Conservation (phyloP, 495 filamentous ascomycete species). For the Daldinia loculata region DNA sequence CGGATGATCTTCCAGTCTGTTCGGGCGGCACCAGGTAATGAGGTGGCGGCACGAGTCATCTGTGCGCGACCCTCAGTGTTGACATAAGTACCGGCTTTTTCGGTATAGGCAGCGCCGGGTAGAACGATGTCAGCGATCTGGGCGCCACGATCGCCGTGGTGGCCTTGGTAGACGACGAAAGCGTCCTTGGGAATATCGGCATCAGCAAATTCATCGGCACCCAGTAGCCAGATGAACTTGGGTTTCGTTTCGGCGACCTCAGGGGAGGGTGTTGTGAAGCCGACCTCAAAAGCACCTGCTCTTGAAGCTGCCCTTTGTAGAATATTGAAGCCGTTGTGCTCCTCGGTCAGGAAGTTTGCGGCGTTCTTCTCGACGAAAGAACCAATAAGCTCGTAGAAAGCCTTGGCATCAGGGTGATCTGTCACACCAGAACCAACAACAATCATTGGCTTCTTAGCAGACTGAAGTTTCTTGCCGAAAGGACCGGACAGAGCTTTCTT, state of each 20-base stretch:
- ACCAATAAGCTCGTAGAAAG: slow-evolving; percentile 89
- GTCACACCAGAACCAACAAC: slow-evolving; percentile 88
- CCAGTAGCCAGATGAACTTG: slow-evolving; percentile 96
- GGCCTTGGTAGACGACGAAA: slow-evolving; percentile 97
- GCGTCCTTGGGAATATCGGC: slow-evolving; percentile 89
- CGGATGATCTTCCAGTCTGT: slow-evolving; percentile 99
- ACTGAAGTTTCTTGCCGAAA: slow-evolving; percentile 88
- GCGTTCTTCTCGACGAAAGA: slow-evolving; percentile 91
- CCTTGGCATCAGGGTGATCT: slow-evolving; percentile 89
- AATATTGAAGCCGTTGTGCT: slow-evolving; percentile 98
- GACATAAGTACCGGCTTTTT: slow-evolving; percentile 95
- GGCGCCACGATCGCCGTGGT: slow-evolving; percentile 94
- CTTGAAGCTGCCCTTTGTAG: slow-evolving; percentile 93
- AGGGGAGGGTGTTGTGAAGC: slow-evolving; percentile 84
- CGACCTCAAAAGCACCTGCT: slow-evolving; percentile 91
- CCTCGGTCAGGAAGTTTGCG: slow-evolving; percentile 81
- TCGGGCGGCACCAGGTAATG: slow-evolving; percentile 83
- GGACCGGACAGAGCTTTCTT: slow-evolving; percentile 85
- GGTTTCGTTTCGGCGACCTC: slow-evolving; percentile 80
- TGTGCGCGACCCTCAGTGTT: slow-evolving; percentile 98
- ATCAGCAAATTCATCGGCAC: slow-evolving; percentile 86
- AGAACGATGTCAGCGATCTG: slow-evolving; percentile 93
- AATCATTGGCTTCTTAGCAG: slow-evolving; percentile 94
- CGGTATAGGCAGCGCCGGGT: slow-evolving; percentile 93
- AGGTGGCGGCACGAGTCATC: slow-evolving; percentile 87